phyloP scores from a whole-genome alignment of 495 filamentous ascomycete genomes.

The Astrothelium macrocarpum region DNA sequence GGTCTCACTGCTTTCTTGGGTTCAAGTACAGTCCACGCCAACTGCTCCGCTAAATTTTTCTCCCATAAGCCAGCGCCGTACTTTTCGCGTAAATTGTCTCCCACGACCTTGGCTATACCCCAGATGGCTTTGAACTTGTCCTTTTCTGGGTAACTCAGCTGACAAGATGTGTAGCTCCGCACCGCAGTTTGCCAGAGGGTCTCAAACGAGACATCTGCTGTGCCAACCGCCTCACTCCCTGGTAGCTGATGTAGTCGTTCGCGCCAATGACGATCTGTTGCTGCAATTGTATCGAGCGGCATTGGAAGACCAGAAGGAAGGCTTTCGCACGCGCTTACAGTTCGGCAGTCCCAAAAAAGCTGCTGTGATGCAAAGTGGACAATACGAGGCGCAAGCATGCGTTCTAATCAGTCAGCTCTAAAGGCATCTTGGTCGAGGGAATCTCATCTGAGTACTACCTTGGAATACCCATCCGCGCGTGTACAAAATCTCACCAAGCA shows the following conservation, averaged over 20 bases:
- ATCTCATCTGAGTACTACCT: background rate
- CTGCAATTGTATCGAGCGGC: background rate
- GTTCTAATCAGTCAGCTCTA: conserved; percentile 1
- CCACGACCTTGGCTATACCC: conserved; percentile 6
- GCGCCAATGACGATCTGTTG: conserved; percentile 2
- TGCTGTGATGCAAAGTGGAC: conserved; percentile 6
- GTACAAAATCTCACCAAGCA: background rate
- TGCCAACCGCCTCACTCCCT: background rate
- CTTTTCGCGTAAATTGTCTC: background rate
- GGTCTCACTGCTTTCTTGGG: background rate
- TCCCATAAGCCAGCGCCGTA: conserved; percentile 11
- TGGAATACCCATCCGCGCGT: conserved; percentile 10
- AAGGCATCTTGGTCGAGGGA: background rate
- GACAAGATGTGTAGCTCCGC: background rate
- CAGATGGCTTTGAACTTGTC: conserved; percentile 10
- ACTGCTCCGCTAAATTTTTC: background rate
- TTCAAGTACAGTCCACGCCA: conserved; percentile 1
- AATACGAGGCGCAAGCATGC: conserved; percentile 4
- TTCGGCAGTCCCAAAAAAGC: conserved; percentile 7
- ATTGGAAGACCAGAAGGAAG: conserved; percentile 2
- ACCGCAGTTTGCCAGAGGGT: background rate
- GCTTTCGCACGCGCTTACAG: conserved; percentile 6
- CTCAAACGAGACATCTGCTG: background rate
- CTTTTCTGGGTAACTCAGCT: background rate
- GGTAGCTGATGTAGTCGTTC: background rate